Conservation (phyloP, 306 rosid species). For the Arachis stenosperma region DNA sequence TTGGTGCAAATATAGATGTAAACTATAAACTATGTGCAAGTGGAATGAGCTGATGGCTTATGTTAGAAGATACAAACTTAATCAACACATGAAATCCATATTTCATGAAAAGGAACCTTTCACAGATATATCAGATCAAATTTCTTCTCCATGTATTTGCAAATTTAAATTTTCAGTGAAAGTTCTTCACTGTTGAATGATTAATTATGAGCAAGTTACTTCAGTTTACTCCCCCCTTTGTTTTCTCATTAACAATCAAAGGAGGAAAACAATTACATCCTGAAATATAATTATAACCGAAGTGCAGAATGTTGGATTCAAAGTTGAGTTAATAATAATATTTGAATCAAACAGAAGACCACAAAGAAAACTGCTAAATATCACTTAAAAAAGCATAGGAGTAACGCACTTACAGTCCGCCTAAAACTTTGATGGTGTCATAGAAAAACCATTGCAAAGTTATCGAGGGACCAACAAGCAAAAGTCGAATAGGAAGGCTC, state of each 20-base stretch:
- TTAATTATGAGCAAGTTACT: slow-evolving; percentile 3
- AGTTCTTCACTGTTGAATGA: slow-evolving; percentile 3
- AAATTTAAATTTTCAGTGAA: not conserved
- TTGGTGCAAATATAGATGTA: slow-evolving; percentile 9
- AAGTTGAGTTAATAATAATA: slow-evolving; percentile 6
- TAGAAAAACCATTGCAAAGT: slow-evolving; percentile 96
- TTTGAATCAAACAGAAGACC: slow-evolving; percentile 21
- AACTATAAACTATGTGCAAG: not conserved
- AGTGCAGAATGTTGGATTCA: not conserved
- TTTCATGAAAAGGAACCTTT: not conserved
- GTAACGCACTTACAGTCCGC: slow-evolving; percentile 79
- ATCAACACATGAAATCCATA: not conserved
- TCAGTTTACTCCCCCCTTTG: slow-evolving; percentile 7
- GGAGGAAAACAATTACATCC: not conserved
- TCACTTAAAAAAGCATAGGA: slow-evolving; percentile 32
- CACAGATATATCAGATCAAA: slow-evolving; percentile 17
- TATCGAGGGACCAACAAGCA: slow-evolving; percentile 82
- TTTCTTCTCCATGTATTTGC: slow-evolving; percentile 7
- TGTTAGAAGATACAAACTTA: too few relatives aligned
- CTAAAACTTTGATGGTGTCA: slow-evolving; percentile 80
- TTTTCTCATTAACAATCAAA: not conserved
- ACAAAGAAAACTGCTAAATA: slow-evolving; percentile 14
- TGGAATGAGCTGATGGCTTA: too few relatives aligned
- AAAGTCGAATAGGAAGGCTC: slow-evolving; percentile 85
- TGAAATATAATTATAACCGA: slow-evolving; percentile 6